Evolutionary conservation across 257 asterid genomes (phyloP).

Genomic region (Henckelia pumila): DNA sequence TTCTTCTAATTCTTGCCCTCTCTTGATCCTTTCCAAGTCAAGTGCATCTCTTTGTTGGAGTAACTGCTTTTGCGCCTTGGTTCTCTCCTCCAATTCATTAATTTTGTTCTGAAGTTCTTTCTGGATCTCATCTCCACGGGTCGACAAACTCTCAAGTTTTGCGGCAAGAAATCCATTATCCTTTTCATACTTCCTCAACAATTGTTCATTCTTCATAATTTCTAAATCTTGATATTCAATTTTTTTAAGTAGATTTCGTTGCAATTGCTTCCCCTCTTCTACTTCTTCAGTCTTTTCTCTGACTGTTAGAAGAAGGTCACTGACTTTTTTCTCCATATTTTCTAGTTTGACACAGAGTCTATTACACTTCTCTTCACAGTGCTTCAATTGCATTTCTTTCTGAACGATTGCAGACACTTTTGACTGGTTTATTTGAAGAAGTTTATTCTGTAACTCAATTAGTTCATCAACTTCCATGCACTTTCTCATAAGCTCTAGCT

Average conservation of each 20-base stretch:
- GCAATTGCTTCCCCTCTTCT: conserved; percentile 49
- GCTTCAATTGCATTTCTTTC: conserved; percentile 55
- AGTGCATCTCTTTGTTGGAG: conserved; percentile 40
- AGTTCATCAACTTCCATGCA: conserved; percentile 50
- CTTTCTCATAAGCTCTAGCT: conserved; percentile 38
- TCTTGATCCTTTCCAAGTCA: conserved; percentile 42
- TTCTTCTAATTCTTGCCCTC: conserved; percentile 48
- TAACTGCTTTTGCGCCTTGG: conserved; percentile 44
- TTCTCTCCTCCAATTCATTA: conserved; percentile 46
- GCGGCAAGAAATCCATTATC: conserved; percentile 47
- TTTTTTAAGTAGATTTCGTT: conserved; percentile 49
- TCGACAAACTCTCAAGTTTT: conserved; percentile 36
- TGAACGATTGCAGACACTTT: conserved; percentile 41
- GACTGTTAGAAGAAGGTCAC: conserved; percentile 44
- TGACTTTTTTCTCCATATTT: conserved; percentile 36
- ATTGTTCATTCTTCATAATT: conserved; percentile 44
- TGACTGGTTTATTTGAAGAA: conserved; percentile 49
- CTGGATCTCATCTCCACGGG: conserved; percentile 40
- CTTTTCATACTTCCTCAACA: conserved; percentile 34
- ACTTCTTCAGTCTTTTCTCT: conserved; percentile 50
- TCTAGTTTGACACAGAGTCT: conserved; percentile 39
- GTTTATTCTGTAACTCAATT: conserved; percentile 52
- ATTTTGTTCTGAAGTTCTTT: conserved; percentile 44
- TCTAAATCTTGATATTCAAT: conserved; percentile 53
- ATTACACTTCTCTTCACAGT: conserved; percentile 31